Base-by-base conservation (phyloP, 2,329 filamentous ascomycete genomes). In the Aphanocladium album region DNA sequence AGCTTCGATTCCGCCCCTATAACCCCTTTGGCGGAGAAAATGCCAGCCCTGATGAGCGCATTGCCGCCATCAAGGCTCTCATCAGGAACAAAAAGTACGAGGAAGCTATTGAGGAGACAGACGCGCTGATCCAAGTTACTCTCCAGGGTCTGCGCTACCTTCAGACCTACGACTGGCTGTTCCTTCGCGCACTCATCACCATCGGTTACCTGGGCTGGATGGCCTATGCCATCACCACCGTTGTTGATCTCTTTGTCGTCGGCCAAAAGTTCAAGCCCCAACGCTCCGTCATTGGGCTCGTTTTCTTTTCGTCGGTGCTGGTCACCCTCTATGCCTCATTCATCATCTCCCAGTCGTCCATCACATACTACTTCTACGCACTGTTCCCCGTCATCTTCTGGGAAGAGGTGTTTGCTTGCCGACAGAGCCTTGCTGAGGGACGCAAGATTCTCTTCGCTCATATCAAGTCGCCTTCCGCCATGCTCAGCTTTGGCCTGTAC, bases 141-240 rank as follows among this genome's bases (percentile, higher is more conserved):
- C 81, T 99, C 1, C 84, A 91, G 63, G 95, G 95, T 8, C 78
- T 99, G 62, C 85, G 95, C 55, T 99, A 99, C 72, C 82, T 99
- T 27, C 95, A 99, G 74, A 99, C 93, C 0, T 99, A 99, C 69
- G 95, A 99, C 76, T 99, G 95, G 95, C 81, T 99, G 2, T 99
- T 99, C 75, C 78, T 99, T 39, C 84, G 95, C 62, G 89, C 91
- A 2, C 80, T 99, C 54, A 89, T 99, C 62, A 97, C 95, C 2
- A 72, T 89, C 14, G 95, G 95, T 19, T 99, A 98, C 69, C 77
- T 98, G 8, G 95, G 95, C 21, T 99, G 93, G 93, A 96, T 98
- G 70, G 89, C 89, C 1, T 99, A 93, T 73, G 91, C 93, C 2
- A 79, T 96, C 55, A 95, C 91, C 0, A 96, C 89, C 0, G 92